These are phyloP conservation scores for Solanum neorickii DNA, from an alignment of 257 asterid species.

Conservation along the genomic window DNA sequence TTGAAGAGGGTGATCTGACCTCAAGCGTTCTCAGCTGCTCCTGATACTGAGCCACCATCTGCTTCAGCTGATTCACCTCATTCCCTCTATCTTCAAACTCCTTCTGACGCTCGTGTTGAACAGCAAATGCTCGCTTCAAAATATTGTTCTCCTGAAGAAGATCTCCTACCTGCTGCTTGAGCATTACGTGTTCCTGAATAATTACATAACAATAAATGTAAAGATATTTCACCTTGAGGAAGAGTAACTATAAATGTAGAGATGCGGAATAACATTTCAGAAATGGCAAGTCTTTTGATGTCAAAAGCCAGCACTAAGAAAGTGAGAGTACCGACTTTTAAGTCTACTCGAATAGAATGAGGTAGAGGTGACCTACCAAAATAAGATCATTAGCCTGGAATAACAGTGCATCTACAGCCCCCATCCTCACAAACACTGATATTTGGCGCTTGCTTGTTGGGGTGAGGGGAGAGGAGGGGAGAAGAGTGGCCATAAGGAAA, in stretches of 20 bases:
- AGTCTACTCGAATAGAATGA: not conserved
- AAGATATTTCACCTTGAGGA: not conserved
- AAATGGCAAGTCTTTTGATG: not conserved
- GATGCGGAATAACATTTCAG: not conserved
- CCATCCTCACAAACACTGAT: not conserved
- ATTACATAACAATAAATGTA: not conserved
- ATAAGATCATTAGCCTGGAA: not conserved
- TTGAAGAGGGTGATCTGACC: conserved; percentile 32
- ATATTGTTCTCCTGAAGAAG: conserved; percentile 58
- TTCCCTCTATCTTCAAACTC: conserved; percentile 66
- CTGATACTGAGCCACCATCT: conserved; percentile 71
- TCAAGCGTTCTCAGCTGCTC: conserved; percentile 90
- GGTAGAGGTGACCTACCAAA: not conserved
- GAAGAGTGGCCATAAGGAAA: not conserved
- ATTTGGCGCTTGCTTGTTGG: not conserved
- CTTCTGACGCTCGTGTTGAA: conserved; percentile 82
- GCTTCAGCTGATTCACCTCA: conserved; percentile 78
- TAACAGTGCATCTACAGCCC: not conserved
- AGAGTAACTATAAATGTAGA: not conserved
- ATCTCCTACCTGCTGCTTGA: conserved; percentile 74
- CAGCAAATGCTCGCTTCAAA: conserved; percentile 74
- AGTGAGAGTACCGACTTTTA: not conserved
- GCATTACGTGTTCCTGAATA: conserved; percentile 46
- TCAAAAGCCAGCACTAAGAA: not conserved
- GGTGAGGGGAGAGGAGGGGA: not conserved